Base-by-base conservation (phyloP, 768 basidiomycete genomes). In the Phlebiopsis flavidoalba region DNA sequence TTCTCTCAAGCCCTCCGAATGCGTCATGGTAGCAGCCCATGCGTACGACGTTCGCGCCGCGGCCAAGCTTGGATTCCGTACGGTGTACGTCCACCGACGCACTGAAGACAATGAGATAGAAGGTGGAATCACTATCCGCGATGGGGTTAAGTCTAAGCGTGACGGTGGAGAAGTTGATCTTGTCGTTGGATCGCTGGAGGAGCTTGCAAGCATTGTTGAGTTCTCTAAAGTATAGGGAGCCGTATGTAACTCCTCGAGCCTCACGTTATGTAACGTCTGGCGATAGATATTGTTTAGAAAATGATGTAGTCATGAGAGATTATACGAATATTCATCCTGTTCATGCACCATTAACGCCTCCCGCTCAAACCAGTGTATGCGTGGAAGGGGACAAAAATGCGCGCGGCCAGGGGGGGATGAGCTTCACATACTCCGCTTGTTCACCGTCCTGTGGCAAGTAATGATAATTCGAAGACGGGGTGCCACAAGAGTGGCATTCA, bases 1-100 rank as follows among this genome's bases (percentile, higher is more conserved):
- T 8, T 70, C 75, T 1, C 63, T 85, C 5, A 19, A 31, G 1
- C 81, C 86, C 0, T 64, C 78, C 7, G 77, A 78, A 43, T 76
- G 81, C 40, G 85, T 82, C 1, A 83, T 89, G 82, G 87, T 89
- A 8, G 86, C 87, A 0, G 77, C 86, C 7, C 87, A 89, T 71
- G 74, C 75, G 4, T 75, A 71, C 60, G 87, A 89, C 65, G 73
- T 87, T 8, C 75, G 76, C 1, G 83, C 76, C 0, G 86, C 87
- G 0, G 79, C 76, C 0, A 67, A 64, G 0, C 70, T 76, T 2
- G 87, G 87, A 0, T 74, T 87, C 74, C 79, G 75, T 61, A 84
- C 86, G 0, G 72, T 89, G 0, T 89, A 86, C 59, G 75, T 89
- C 0, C 80, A 75, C 0, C 78, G 86, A 1, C 72, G 74, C 0